A percentile compares a stretch with the other conserved stretches of the same genome.
These are phyloP conservation scores for Drechslerella stenobrocha DNA, from an alignment of 2,329 filamentous ascomycete genomes.

Conservation along the genomic window DNA sequence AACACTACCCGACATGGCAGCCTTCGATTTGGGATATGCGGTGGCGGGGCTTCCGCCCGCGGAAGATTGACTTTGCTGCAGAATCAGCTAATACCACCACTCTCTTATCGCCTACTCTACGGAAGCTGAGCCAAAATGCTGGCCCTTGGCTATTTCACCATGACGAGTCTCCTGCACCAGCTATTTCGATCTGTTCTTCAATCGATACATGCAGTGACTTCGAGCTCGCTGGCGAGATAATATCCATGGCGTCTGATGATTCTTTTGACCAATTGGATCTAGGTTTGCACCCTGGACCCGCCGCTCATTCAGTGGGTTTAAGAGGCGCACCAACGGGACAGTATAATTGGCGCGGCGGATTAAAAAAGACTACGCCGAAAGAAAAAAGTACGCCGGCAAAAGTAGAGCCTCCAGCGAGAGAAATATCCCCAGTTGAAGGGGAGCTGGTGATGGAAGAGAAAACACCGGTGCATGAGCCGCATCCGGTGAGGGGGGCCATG, in stretches of 20 bases:
- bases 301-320: neutral
- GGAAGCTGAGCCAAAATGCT: neutral
- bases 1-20: neutral
- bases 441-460: too few species aligned
- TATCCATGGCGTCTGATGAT: neutral
- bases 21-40: slow-evolving; percentile 13
- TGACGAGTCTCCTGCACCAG: slow-evolving; percentile 20
- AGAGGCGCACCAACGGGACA: neutral
- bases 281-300: neutral
- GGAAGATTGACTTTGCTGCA: slow-evolving; percentile 26
- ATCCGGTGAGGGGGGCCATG: too few species aligned
- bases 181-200: slow-evolving; percentile 28
- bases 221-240: neutral
- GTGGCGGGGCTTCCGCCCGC: slow-evolving; percentile 17
- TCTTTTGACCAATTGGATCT: neutral
- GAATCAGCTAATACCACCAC: neutral
- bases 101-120: neutral
- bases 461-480: too few species aligned
- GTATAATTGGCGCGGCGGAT: neutral
- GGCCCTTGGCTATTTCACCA: slow-evolving; percentile 3
- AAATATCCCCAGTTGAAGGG: too few species aligned
- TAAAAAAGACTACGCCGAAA: neutral
- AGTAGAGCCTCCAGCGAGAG: neutral
- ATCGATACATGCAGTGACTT: slow-evolving; percentile 10
- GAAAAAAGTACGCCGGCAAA: neutral